Conservation (phyloP, 768 basidiomycete species). For the Amanita subjunquillea region DNA sequence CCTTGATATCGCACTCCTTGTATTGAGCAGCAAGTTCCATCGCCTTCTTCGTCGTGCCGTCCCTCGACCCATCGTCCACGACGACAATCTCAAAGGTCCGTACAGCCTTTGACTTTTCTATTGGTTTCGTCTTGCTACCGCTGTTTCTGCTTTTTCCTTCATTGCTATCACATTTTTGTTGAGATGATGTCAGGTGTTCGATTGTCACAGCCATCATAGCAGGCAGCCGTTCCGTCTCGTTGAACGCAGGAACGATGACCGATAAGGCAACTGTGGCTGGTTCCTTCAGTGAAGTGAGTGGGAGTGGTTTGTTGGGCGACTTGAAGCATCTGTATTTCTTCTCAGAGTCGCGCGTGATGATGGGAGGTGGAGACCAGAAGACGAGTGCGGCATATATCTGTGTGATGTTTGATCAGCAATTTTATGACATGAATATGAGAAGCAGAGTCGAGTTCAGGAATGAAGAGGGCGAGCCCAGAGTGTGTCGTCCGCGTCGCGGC, state of each 20-base stretch:
- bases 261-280: constrained; percentile 58
- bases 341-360: constrained; percentile 56
- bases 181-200: constrained; percentile 41
- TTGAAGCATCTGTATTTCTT: constrained; percentile 51
- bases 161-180: constrained; percentile 9
- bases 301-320: constrained; percentile 43
- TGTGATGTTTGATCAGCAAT: constrained; percentile 8
- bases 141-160: background rate
- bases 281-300: constrained; percentile 47
- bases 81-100: constrained; percentile 76
- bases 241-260: constrained; percentile 86
- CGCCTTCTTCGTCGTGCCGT: constrained; percentile 60
- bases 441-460: constrained; percentile 21
- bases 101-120: background rate
- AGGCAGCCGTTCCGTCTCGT: constrained; percentile 77
- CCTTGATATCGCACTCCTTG: constrained; percentile 52
- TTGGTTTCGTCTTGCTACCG: background rate
- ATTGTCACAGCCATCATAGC: constrained; percentile 75
- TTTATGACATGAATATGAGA: background rate
- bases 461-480: constrained; percentile 31
- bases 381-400: constrained; percentile 66
- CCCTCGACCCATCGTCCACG: constrained; percentile 83
- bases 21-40: constrained; percentile 53
- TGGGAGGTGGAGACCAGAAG: constrained; percentile 63
- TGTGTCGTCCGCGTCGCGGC: constrained; percentile 58